Evolutionary conservation across 1,139 yeast species (phyloP), one percentile per base, ranked within the genome.

Genomic region (Maudiozyma humilis): DNA sequence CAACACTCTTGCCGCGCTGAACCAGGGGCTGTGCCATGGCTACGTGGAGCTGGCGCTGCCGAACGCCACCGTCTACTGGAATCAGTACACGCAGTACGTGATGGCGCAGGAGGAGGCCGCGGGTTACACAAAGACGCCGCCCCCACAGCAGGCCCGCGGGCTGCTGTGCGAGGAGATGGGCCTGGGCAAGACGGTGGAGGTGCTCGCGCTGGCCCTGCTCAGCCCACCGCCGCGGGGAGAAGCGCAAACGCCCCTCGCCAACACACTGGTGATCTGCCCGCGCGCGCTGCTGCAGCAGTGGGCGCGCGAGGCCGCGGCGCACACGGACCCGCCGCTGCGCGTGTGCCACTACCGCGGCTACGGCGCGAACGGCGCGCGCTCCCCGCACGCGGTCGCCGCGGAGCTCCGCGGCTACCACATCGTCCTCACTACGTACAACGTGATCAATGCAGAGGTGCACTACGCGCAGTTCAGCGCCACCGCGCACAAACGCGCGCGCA

Each of bases 81-180:
- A 62, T 40, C 60, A 56, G 45, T 55, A 59, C 38, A 62, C 65
- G 2, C 56, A 58, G 17, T 61, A 51, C 41, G 47, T 59, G 3
- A 20, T 60, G 3, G 42, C 56, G 3, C 37, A 40, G 12, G 10
- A 44, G 3, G 44, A 44, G 16, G 51, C 50, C 2, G 35, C 35
- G 25, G 27, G 37, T 10, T 32, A 25, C 19, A 32, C 29, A 39
- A 6, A 37, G 31, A 32, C 40, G 20, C 15, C 38, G 12, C 4
- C 15, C n/a, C 8, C 10, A 4, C 19, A 38, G 16, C 74, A 73
- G 2, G 89, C 87, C 0, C 73, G 72, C 46, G 95, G 91, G 0
- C 65, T 89, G 7, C 62, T 89, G 33, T 83, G 93, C 1, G 97
- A 89, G 59, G 97, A 91, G 63, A 91, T 91, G 98, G 97, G 98